Conservation (phyloP, 129 eudicot species). For the Artemisia annua region DNA sequence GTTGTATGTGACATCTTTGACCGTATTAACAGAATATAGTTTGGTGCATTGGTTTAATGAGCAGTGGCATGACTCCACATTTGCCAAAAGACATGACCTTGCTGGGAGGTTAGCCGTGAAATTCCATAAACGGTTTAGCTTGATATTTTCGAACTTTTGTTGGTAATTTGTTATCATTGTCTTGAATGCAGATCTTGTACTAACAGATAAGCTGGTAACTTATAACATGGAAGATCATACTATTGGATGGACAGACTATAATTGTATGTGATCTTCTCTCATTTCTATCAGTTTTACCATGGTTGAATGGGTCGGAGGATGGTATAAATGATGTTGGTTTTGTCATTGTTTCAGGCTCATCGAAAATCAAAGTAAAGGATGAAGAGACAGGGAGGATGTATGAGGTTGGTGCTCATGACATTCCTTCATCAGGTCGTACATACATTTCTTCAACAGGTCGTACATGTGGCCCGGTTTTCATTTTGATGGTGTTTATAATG, state of each 20-base stretch:
- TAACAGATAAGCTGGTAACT: constrained; percentile 60
- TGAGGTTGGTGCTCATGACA: too few relatives aligned
- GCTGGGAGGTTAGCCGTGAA: constrained; percentile 70
- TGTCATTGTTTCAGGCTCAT: too few relatives aligned
- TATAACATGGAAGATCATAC: constrained; percentile 71
- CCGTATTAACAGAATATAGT: constrained; percentile 39
- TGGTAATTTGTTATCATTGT: not conserved
- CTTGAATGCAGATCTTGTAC: constrained; percentile 55
- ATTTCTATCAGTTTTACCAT: not conserved
- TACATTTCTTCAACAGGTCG: too few relatives aligned
- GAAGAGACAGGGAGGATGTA: too few relatives aligned
- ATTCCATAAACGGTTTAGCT: not conserved
- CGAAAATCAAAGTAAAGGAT: too few relatives aligned
- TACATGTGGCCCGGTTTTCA: too few relatives aligned
- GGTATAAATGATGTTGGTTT: not conserved
- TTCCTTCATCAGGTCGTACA: too few relatives aligned
- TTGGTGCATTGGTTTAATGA: constrained; percentile 84
- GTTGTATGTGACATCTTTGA: not conserved
- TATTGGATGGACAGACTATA: constrained; percentile 75
- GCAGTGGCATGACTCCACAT: constrained; percentile 53
- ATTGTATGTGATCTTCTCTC: constrained; percentile 48
- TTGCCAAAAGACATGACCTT: constrained; percentile 59
- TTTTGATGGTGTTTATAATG: too few relatives aligned
- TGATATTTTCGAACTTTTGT: not conserved
- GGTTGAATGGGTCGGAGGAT: not conserved